phyloP scores from a whole-genome alignment of 2,329 filamentous ascomycete genomes.

The Ceratocystis harringtonii region DNA sequence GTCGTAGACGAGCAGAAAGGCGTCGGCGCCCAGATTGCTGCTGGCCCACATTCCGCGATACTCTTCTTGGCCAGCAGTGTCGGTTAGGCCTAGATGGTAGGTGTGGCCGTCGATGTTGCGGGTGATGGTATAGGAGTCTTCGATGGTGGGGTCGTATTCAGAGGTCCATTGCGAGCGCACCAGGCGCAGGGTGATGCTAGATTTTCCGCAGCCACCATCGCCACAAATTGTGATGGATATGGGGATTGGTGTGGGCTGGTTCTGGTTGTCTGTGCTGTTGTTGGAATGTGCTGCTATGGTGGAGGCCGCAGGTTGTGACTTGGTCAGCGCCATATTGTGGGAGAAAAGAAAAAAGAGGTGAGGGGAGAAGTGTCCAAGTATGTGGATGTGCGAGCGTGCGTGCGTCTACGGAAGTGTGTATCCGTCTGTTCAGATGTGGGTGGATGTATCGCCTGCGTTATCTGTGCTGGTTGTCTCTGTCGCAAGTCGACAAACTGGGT shows the following conservation, averaged over 20 bases:
- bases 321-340: slow-evolving; percentile 21
- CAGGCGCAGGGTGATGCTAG: slow-evolving; percentile 67
- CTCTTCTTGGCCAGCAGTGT: slow-evolving; percentile 81
- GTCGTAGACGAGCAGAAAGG: slow-evolving; percentile 77
- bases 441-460: background rate
- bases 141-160: slow-evolving; percentile 67
- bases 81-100: slow-evolving; percentile 65
- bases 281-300: background rate
- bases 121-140: slow-evolving; percentile 74
- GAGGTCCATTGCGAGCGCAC: slow-evolving; percentile 73
- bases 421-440: background rate
- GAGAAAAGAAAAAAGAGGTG: background rate
- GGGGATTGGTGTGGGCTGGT: slow-evolving; percentile 30
- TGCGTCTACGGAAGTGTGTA: background rate
- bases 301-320: background rate
- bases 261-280: background rate
- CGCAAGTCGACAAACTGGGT: background rate
- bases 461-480: background rate
- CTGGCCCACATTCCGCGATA: slow-evolving; percentile 77
- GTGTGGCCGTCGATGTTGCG: slow-evolving; percentile 64
- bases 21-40: slow-evolving; percentile 63
- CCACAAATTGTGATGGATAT: slow-evolving; percentile 73
- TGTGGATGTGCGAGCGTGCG: too few species aligned
- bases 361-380: background rate
- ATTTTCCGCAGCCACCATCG: slow-evolving; percentile 74